Evolutionary conservation across 2,329 filamentous ascomycete genomes (phyloP), one percentile per base, ranked within the genome.

Genomic region (Tolypocladium ophioglossoides): DNA sequence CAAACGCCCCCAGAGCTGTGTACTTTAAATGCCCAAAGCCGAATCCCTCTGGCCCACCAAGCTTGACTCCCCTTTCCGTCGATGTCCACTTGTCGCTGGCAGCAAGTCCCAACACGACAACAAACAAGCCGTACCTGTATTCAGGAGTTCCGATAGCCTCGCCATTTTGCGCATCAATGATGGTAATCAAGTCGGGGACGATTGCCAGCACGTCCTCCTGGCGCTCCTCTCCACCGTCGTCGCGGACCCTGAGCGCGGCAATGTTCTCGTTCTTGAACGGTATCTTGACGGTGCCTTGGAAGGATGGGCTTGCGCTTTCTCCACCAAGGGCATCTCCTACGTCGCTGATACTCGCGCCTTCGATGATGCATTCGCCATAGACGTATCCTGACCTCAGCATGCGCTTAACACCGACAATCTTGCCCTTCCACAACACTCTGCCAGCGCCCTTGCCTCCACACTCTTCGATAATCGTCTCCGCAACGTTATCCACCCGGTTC

Each of bases 201-300:
- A 78, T 72, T 1, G 77, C 76, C 1, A 83, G 62, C 0, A 81
- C 66, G 35, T 73, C 66, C 32, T 72, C 68, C 46, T 71, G 69
- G 5, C 57, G 63, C 53, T 76, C 74, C n/a, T 68, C 64, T 1
- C 63, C 59, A 16, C 67, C 59, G 12, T 64, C 64, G 7, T 68
- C 53, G 30, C 62, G 58, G 0, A 72, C 58, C 51, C 61, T 68
- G 48, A 76, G 68, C 0, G 79, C 84, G n/a, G 78, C 79, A 47
- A 88, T 84, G 61, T 87, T 88, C 63, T 89, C 84, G 65, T 88
- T 88, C 69, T 87, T 87, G 72, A 87, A 87, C 0, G 84, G 84
- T 50, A 88, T 83, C 63, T 80, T 84, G 63, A 86, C 68, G 34
- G 67, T 59, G 0, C 81, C 81, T 46, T 63, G 56, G 64, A 77